Conservation (phyloP, 2,329 filamentous ascomycete species). For the Pyricularia sp. region DNA sequence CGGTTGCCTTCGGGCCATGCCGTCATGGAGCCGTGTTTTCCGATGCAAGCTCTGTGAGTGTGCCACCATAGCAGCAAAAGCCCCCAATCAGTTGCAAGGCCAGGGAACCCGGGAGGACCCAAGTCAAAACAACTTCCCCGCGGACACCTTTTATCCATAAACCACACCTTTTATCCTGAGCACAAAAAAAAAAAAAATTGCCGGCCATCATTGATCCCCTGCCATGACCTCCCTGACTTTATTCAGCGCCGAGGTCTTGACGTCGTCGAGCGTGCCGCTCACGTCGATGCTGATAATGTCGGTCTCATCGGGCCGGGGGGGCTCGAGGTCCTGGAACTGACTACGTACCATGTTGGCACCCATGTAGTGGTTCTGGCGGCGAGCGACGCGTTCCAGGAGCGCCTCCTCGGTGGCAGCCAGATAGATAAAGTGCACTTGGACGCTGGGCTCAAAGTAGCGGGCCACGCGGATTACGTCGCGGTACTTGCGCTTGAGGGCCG, state of each 20-base stretch:
- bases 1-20: not conserved
- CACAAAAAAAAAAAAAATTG: not conserved
- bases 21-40: not conserved
- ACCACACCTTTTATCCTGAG: no score
- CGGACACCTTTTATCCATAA: no score
- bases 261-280: constrained; percentile 41
- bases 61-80: not conserved
- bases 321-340: constrained; percentile 80
- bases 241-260: constrained; percentile 46
- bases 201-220: constrained; percentile 17
- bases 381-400: constrained; percentile 60
- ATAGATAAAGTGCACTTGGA: constrained; percentile 88
- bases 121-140: no score
- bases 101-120: not conserved
- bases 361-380: constrained; percentile 83
- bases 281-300: constrained; percentile 65
- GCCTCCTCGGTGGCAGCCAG: constrained; percentile 65
- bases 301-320: constrained; percentile 54
- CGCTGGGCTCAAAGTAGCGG: constrained; percentile 57
- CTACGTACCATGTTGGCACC: constrained; percentile 89
- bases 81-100: not conserved
- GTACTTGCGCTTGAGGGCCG: constrained; percentile 92
- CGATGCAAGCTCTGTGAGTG: not conserved
- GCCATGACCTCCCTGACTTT: constrained; percentile 43
- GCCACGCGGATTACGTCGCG: constrained; percentile 79